These are phyloP conservation scores for Eucalyptus sp. DNA, from an alignment of 345 rosid species.

Conservation along the genomic window DNA sequence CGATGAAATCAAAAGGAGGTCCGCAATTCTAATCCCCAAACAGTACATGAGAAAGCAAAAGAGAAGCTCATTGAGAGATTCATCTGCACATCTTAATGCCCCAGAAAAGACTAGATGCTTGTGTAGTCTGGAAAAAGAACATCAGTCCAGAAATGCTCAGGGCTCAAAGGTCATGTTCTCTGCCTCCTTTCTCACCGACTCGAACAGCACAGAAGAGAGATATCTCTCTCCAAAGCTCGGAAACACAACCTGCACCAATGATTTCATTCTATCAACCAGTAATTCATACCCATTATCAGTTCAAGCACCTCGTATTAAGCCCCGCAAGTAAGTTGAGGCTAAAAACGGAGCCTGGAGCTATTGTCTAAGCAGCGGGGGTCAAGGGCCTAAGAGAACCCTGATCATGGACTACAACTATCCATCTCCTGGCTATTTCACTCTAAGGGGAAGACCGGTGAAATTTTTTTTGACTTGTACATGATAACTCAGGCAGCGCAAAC, in stretches of 20 bases:
- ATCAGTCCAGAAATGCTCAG: neutral
- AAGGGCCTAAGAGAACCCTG: neutral
- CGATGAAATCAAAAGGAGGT: neutral
- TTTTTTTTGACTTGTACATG: neutral
- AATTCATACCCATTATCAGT: neutral
- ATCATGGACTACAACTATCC: neutral
- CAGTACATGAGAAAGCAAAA: neutral
- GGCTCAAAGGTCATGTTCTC: slow-evolving; percentile 48
- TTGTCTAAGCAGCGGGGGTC: neutral
- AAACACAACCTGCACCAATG: slow-evolving; percentile 45
- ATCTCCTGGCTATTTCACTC: neutral
- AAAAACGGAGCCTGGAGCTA: neutral
- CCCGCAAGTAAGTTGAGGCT: neutral
- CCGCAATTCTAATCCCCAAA: neutral
- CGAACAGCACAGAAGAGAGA: slow-evolving; percentile 56
- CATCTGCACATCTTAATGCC: neutral
- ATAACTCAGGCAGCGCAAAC: neutral
- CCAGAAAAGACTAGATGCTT: neutral
- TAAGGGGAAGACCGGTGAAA: neutral
- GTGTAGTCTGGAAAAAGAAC: neutral
- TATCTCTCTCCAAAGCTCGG: slow-evolving; percentile 80
- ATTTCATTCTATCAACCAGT: neutral
- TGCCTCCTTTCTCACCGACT: slow-evolving; percentile 55
- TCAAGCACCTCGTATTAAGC: neutral
- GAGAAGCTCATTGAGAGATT: neutral